phyloP scores from a whole-genome alignment of 78 protist genomes.

The Dictyostelium purpureum region DNA sequence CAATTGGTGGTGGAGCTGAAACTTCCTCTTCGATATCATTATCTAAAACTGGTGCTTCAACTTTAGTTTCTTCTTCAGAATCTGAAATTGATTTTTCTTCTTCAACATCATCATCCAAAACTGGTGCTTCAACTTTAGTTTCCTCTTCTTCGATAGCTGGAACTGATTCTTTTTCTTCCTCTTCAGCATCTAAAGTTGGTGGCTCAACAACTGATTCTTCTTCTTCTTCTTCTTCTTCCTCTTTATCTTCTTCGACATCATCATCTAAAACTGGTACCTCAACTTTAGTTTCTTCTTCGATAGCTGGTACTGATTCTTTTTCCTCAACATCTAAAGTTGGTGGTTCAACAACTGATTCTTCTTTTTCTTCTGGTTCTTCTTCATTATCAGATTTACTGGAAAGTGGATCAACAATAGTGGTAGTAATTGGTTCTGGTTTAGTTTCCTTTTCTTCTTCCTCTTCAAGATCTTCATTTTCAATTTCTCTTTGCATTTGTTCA shows the following conservation, averaged over 20 bases:
- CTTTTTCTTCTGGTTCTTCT: neutral
- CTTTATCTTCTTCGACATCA: neutral
- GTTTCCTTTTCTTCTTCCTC: neutral
- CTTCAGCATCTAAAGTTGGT: neutral
- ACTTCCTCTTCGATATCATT: neutral
- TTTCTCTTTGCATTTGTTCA: slow-evolving; percentile 18
- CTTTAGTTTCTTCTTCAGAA: neutral
- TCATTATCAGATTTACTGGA: neutral
- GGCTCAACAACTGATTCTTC: neutral
- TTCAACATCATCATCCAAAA: neutral
- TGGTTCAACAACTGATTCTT: neutral
- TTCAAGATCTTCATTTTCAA: slow-evolving; percentile 30
- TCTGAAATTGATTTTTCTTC: too few relatives aligned
- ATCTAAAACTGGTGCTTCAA: neutral
- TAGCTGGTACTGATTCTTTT: too few relatives aligned
- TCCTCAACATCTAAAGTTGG: neutral
- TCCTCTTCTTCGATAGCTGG: neutral
- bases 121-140: slow-evolving; percentile 10
- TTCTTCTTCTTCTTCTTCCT: slow-evolving; percentile 1
- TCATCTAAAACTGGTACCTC: neutral
- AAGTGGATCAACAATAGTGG: neutral
- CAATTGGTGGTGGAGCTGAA: neutral
- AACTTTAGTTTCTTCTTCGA: slow-evolving; percentile 18
- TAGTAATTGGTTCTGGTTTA: neutral
- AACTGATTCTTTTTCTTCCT: neutral